Evolutionary conservation across 805 yeast genomes (phyloP).

Genomic region (Metschnikowia aberdeeniae): DNA sequence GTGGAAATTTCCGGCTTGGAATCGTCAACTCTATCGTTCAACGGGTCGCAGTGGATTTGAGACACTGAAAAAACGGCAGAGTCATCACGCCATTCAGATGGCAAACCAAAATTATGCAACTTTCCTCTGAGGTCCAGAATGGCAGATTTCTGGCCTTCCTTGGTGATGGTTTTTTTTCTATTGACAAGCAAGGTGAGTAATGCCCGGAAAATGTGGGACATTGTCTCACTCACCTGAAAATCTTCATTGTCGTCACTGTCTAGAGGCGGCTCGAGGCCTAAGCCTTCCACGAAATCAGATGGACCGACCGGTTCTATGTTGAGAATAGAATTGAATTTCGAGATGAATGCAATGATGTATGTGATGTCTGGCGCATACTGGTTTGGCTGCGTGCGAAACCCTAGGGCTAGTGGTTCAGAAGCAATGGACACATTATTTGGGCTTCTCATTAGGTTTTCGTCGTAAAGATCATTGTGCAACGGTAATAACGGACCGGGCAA

Average conservation of each 20-base stretch:
- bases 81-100: conserved; percentile 36
- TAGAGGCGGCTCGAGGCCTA: conserved; percentile 19
- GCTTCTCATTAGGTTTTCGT: conserved; percentile 28
- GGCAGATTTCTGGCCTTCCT: conserved; percentile 25
- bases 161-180: conserved; percentile 28
- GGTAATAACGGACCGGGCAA: conserved; percentile 40
- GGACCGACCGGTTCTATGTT: conserved; percentile 30
- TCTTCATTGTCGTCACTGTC: not conserved
- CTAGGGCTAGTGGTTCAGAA: conserved; percentile 31
- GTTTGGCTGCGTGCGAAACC: conserved; percentile 24
- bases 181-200: conserved; percentile 35
- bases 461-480: conserved; percentile 33
- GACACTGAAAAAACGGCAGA: conserved; percentile 6
- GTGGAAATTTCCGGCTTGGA: conserved; percentile 19
- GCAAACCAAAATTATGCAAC: conserved; percentile 28
- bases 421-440: conserved; percentile 17
- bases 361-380: conserved; percentile 33
- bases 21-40: conserved; percentile 22
- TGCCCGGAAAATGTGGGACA: conserved; percentile 31
- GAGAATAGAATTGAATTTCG: conserved; percentile 28
- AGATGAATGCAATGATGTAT: conserved; percentile 29
- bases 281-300: conserved; percentile 34
- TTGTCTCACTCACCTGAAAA: conserved; percentile 24
- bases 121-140: conserved; percentile 32
- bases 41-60: conserved; percentile 6